Conservation (phyloP, 768 basidiomycete species). For the Pholiota microspora region DNA sequence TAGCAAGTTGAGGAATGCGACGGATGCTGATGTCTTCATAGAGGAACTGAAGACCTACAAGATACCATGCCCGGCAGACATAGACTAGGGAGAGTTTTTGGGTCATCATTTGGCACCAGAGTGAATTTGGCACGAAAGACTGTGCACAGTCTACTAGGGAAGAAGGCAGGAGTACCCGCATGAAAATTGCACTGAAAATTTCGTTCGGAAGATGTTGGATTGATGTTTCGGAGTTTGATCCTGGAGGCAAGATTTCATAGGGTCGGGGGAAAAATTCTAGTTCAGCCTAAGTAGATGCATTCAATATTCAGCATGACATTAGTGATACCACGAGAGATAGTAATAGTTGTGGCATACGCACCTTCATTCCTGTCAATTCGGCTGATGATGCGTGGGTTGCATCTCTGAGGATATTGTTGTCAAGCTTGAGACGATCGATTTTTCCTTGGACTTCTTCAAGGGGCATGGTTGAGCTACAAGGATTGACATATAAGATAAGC, state of each 20-base stretch:
- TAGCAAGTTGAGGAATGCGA: background rate
- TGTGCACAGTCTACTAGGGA: background rate
- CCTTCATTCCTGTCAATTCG: background rate
- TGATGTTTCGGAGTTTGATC: too few relatives aligned
- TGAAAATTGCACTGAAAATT: background rate
- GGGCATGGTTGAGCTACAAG: background rate
- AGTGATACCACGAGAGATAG: too few relatives aligned
- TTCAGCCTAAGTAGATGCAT: too few relatives aligned
- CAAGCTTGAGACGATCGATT: background rate
- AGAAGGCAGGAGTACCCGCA: background rate
- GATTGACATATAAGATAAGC: too few relatives aligned
- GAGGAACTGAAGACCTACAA: background rate
- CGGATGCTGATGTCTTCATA: background rate
- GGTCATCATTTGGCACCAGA: background rate
- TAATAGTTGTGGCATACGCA: too few relatives aligned
- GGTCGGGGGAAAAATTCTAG: too few relatives aligned
- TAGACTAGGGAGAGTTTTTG: background rate
- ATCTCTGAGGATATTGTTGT: background rate
- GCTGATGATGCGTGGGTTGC: background rate
- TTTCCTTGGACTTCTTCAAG: background rate
- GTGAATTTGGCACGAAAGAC: background rate
- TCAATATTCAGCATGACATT: too few relatives aligned
- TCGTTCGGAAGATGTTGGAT: background rate
- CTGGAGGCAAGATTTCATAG: too few relatives aligned
- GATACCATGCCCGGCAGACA: background rate